Evolutionary conservation across 805 yeast genomes (phyloP).

Genomic region (Wickerhamiella musiphila): DNA sequence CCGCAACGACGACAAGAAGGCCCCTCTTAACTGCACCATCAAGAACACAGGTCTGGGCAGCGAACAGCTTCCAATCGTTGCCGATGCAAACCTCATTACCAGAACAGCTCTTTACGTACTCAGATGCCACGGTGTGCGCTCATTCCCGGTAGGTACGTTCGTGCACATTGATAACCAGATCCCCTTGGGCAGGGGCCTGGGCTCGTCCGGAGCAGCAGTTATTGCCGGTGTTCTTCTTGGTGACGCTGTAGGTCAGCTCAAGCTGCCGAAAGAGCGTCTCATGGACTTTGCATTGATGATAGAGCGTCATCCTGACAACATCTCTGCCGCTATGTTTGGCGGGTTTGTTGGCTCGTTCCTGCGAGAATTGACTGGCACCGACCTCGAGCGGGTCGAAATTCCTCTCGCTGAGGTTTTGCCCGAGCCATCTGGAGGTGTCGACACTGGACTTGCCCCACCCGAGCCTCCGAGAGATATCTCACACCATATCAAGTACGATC

Average conservation of each 20-base stretch:
- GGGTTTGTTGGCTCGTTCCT: constrained; percentile 94
- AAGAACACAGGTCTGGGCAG: constrained; percentile 66
- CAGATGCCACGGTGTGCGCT: constrained; percentile 58
- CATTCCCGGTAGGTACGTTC: constrained; percentile 71
- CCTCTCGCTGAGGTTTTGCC: constrained; percentile 78
- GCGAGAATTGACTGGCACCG: constrained; percentile 58
- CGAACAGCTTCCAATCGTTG: constrained; percentile 56
- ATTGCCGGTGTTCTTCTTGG: constrained; percentile 92
- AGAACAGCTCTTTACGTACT: constrained; percentile 83
- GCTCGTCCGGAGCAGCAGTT: constrained; percentile 96
- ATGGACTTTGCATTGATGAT: constrained; percentile 91
- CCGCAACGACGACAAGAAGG: constrained; percentile 25
- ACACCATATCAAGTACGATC: constrained; percentile 69
- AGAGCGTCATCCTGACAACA: constrained; percentile 96
- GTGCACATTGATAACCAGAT: constrained; percentile 77
- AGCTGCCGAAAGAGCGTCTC: constrained; percentile 61
- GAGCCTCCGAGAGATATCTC: constrained; percentile 78
- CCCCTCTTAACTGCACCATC: constrained; percentile 43
- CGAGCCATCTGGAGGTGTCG: constrained; percentile 51
- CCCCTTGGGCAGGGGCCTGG: constrained; percentile 92
- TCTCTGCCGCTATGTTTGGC: constrained; percentile 98
- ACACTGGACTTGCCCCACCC: constrained; percentile 54
- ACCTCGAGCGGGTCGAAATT: constrained; percentile 56
- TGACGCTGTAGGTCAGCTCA: constrained; percentile 61
- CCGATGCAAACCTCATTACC: constrained; percentile 74